Evolutionary conservation across 2,329 filamentous ascomycete genomes (phyloP).

Genomic region (Stagonosporopsis vannaccii): DNA sequence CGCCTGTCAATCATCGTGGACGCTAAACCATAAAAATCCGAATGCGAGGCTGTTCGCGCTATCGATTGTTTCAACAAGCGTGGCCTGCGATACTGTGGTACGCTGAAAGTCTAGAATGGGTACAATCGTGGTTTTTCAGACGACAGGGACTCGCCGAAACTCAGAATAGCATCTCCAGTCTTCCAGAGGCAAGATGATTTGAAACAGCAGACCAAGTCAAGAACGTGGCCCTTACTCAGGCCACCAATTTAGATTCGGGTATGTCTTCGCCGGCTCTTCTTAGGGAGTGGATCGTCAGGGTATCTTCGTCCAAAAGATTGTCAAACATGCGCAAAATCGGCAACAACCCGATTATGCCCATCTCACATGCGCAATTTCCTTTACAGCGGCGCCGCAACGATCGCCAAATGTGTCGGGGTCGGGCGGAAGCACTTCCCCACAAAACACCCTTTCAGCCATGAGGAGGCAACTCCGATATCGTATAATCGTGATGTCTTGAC

Average conservation of each 20-base stretch:
- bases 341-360: conserved; percentile 5
- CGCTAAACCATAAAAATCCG: conserved; percentile 10
- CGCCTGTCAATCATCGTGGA: conserved; percentile 18
- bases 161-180: conserved; percentile 8
- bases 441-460: conserved; percentile 7
- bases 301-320: background rate
- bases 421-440: conserved; percentile 5
- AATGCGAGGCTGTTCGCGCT: conserved; percentile 19
- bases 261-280: background rate
- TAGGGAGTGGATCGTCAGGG: background rate
- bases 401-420: conserved; percentile 7
- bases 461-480: conserved; percentile 12
- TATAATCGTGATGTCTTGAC: conserved; percentile 5
- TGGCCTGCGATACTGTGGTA: conserved; percentile 9
- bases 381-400: conserved; percentile 8
- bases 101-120: conserved; percentile 8
- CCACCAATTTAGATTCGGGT: background rate
- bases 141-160: background rate
- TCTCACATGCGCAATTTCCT: conserved; percentile 4
- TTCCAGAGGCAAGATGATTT: background rate
- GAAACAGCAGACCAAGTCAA: conserved; percentile 1
- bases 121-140: background rate
- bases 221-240: background rate
- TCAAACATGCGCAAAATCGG: conserved; percentile 4
- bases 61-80: conserved; percentile 23